Evolutionary conservation across 129 eudicot species (phyloP).

Genomic region (Chrysanthemum lavandulifolium): DNA sequence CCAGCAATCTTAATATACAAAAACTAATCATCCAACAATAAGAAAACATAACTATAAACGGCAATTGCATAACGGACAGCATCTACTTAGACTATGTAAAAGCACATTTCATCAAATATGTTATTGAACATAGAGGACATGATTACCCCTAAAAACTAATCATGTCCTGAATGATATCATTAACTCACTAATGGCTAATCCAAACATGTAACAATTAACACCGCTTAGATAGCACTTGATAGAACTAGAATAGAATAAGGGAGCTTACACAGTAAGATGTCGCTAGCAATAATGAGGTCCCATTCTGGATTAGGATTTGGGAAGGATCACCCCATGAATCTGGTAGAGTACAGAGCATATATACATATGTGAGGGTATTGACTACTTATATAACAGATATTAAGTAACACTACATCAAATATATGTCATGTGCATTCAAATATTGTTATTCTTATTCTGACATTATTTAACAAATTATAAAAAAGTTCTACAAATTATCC

Average conservation of each 20-base stretch:
- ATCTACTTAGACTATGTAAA: background rate
- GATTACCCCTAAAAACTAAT: background rate
- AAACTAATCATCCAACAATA: background rate
- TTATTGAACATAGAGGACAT: background rate
- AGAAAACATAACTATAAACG: conserved; percentile 1
- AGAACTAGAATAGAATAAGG: background rate
- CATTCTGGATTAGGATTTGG: conserved; percentile 68
- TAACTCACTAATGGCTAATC: background rate
- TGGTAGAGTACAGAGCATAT: conserved; percentile 29
- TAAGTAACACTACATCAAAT: background rate
- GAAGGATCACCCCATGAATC: conserved; percentile 98
- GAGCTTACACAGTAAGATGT: conserved; percentile 83
- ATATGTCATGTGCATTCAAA: background rate
- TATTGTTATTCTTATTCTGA: background rate
- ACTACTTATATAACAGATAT: background rate
- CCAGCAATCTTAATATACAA: too few relatives aligned
- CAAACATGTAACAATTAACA: background rate
- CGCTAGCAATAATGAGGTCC: conserved; percentile 94
- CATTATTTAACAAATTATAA: too few relatives aligned
- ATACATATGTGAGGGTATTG: background rate
- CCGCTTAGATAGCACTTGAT: too few relatives aligned
- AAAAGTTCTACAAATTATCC: too few relatives aligned
- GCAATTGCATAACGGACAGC: background rate
- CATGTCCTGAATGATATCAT: background rate
- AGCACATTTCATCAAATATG: conserved; percentile 1